phyloP scores from a whole-genome alignment of 2,329 filamentous ascomycete species.

The Rhinocladiella similis region DNA sequence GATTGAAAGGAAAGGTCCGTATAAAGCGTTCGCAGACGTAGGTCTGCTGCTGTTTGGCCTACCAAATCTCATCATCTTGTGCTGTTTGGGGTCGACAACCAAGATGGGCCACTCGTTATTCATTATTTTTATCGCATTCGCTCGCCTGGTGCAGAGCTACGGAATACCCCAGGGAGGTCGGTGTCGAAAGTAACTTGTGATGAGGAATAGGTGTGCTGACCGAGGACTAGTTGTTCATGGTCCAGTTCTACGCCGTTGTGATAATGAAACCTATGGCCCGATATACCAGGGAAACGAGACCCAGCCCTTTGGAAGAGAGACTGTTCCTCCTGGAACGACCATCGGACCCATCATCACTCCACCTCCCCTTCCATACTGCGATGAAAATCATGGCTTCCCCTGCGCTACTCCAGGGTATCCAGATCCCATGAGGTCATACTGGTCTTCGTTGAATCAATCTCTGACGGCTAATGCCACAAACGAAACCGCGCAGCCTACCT shows the following conservation, averaged over 20 bases:
- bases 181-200: background rate
- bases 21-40: background rate
- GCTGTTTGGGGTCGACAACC: background rate
- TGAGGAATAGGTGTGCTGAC: background rate
- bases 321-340: background rate
- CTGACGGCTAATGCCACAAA: background rate
- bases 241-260: constrained; percentile 17
- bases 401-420: constrained; percentile 4
- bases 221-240: constrained; percentile 7
- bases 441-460: background rate
- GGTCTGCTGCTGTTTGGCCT: background rate
- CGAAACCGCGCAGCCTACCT: background rate
- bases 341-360: background rate
- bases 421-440: background rate
- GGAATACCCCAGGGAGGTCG: constrained; percentile 13
- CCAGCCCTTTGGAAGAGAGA: background rate
- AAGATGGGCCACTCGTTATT: background rate
- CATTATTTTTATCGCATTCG: constrained; percentile 5
- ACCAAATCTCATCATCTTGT: background rate
- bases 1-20: no score
- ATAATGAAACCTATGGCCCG: constrained; percentile 15
- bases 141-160: constrained; percentile 17
- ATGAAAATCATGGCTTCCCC: constrained; percentile 1
- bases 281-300: constrained; percentile 15
- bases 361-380: background rate